Conservation (phyloP, 2,329 filamentous ascomycete genomes). For the Penicillium sp. region DNA sequence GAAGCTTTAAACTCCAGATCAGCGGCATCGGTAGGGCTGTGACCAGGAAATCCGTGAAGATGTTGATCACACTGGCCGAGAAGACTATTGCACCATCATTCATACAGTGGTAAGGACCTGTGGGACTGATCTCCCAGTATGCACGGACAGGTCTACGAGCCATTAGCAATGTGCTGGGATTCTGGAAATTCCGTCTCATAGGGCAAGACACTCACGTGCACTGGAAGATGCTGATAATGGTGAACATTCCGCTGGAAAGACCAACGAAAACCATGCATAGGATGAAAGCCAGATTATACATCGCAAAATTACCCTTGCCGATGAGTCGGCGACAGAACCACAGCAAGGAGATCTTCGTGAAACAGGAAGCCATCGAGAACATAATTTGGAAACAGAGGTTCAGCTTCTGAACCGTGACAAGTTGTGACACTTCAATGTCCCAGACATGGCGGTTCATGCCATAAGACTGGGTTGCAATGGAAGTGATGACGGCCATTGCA, state of each 20-base stretch:
- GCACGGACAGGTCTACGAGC: constrained; percentile 31
- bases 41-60: constrained; percentile 37
- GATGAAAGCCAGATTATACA: constrained; percentile 27
- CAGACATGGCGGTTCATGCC: constrained; percentile 43
- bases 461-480: constrained; percentile 33
- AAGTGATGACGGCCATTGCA: constrained; percentile 34
- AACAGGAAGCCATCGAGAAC: constrained; percentile 34
- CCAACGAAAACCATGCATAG: constrained; percentile 33
- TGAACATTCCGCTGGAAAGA: constrained; percentile 31
- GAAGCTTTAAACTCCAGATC: constrained; percentile 40
- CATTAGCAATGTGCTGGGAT: constrained; percentile 4
- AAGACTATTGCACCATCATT: constrained; percentile 31
- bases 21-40: constrained; percentile 40
- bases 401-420: constrained; percentile 34
- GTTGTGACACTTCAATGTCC: constrained; percentile 35
- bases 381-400: constrained; percentile 38
- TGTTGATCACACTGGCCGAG: constrained; percentile 37
- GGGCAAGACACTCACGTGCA: constrained; percentile 36
- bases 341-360: constrained; percentile 40
- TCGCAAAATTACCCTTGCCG: constrained; percentile 27
- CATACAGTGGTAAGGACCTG: constrained; percentile 29
- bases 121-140: constrained; percentile 31
- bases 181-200: not conserved
- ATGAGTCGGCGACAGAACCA: constrained; percentile 38
- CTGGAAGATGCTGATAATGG: constrained; percentile 38